phyloP scores from a whole-genome alignment of 164 flowering plant species.

The Liquidambar formosana region DNA sequence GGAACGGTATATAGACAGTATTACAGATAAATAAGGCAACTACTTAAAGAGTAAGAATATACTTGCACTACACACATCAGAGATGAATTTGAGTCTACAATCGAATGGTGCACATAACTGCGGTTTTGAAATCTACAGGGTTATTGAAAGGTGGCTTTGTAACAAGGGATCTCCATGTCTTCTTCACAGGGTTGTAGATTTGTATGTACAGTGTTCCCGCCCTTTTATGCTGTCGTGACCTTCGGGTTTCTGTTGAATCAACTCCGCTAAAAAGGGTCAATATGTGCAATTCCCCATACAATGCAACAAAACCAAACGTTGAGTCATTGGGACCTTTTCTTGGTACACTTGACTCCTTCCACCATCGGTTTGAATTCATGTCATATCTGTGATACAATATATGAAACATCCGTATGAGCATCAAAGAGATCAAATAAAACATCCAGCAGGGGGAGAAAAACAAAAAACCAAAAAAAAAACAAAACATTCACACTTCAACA shows the following conservation, averaged over 20 bases:
- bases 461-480: neutral
- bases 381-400: slow-evolving; percentile 46
- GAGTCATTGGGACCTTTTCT: slow-evolving; percentile 39
- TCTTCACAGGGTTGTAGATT: slow-evolving; percentile 64
- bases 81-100: slow-evolving; percentile 20
- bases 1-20: neutral
- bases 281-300: slow-evolving; percentile 65
- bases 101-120: slow-evolving; percentile 65
- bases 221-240: slow-evolving; percentile 46
- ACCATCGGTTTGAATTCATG: slow-evolving; percentile 63
- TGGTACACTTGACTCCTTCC: slow-evolving; percentile 65
- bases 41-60: neutral
- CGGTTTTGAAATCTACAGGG: slow-evolving; percentile 56
- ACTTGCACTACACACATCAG: no score
- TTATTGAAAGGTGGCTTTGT: slow-evolving; percentile 54
- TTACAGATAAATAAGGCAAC: slow-evolving; percentile 7
- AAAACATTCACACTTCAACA: no score
- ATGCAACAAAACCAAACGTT: slow-evolving; percentile 59
- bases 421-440: neutral
- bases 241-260: slow-evolving; percentile 33
- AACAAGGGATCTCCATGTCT: slow-evolving; percentile 62
- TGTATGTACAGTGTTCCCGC: slow-evolving; percentile 49
- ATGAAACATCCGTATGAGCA: neutral
- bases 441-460: neutral
- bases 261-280: slow-evolving; percentile 35